A percentile compares a stretch with the other conserved stretches of the same genome.
Conservation (phyloP, 2,329 filamentous ascomycete species). For the Zymoseptoria pseudotritici region DNA sequence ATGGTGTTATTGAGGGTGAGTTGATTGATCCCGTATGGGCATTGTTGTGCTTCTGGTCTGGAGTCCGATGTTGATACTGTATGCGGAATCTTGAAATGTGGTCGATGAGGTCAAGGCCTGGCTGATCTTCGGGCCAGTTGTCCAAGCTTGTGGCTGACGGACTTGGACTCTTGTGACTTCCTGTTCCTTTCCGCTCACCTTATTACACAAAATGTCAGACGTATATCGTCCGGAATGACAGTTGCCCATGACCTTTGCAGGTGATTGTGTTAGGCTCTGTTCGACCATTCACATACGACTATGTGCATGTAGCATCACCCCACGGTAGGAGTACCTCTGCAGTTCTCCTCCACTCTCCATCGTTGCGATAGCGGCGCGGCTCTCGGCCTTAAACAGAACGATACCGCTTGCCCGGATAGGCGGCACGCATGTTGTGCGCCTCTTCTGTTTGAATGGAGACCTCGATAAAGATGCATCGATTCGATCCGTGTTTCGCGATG, state of each 20-base stretch:
- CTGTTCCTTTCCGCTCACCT: background rate
- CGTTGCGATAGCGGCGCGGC: slow-evolving; percentile 3
- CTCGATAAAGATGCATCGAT: background rate
- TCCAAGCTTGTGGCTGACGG: too few species aligned
- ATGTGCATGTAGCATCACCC: background rate
- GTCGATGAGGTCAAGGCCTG: background rate
- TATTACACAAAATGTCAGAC: too few species aligned
- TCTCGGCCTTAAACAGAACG: background rate
- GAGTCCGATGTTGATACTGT: background rate
- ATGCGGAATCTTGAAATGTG: background rate
- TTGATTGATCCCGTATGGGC: background rate
- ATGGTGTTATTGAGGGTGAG: slow-evolving; percentile 11
- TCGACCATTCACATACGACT: background rate
- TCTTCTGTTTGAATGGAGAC: background rate
- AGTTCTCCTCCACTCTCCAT: background rate
- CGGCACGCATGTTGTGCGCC: background rate
- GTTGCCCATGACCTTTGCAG: too few species aligned
- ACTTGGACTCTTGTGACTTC: too few species aligned
- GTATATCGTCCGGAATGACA: too few species aligned
- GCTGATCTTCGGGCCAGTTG: background rate
- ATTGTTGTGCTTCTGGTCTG: background rate
- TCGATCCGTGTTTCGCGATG: background rate
- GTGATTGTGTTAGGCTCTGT: too few species aligned
- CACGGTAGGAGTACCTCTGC: background rate
- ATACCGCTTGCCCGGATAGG: slow-evolving; percentile 4